Base-by-base conservation (phyloP, 148 eudicot genomes). In the Nepenthes mirabilis region DNA sequence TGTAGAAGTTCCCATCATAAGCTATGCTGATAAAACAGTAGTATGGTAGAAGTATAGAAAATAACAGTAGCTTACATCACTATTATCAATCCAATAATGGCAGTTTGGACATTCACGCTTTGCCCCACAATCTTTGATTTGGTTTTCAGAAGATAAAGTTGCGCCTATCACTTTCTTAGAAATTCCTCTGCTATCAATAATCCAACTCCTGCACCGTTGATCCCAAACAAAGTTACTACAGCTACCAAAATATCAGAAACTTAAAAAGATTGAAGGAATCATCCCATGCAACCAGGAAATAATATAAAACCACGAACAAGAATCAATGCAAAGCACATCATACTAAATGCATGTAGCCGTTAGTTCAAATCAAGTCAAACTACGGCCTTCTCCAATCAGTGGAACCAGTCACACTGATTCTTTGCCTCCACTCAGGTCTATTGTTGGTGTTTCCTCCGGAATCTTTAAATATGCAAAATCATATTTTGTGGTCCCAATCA, bases 71-170 rank as follows among this genome's bases (percentile, higher is more conserved):
- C 96, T 80, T 86, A 93, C 96, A 76, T 93, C 91, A 49, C 79
- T 89, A 63, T 89, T 93, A 71, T 86, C 91, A 37, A 93, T 84
- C 67, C 61, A 52, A 54, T 68, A 56, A 47, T 71, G 75, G 78
- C 99, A 93, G 1, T 78, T 77, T 37, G 99, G 96, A 70, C 99
- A 93, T 78, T 88, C 77, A 47, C 77, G 86, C 49, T 68, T 77
- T 10, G 82, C 96, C 49, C 86, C 99, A 68, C 76, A 82, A 66
- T 88, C 98, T 61, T 81, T 77, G 67, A 84, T 77, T 65, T 77
- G 85, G 47, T 67, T 14, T 11, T 67, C 75, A 59, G 80, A 60
- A 55, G 83, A 68, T 33, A 63, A 55, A 52, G 76, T 54, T 1
- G 94, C 87, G 73, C 67, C 71, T 63, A 70, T 78, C 64, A 93